A percentile compares a stretch with the other conserved stretches of the same genome.
Conservation (phyloP, 768 basidiomycete genomes). For the Kwoniella heveanensis region DNA sequence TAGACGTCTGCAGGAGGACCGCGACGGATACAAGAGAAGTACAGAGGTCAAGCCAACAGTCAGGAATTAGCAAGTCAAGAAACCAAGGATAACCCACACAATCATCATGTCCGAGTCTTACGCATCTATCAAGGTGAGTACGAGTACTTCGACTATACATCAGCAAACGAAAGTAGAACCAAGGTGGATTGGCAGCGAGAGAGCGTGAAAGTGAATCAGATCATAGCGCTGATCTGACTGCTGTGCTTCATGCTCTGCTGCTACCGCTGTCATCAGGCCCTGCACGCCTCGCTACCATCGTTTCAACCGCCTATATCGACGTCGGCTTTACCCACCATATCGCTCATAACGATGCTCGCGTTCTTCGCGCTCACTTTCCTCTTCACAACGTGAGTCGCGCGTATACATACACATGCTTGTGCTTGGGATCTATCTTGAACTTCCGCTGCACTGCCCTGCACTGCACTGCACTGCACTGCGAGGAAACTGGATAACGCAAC, state of each 20-base stretch:
- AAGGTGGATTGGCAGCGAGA: too few relatives aligned
- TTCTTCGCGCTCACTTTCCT: conserved; percentile 89
- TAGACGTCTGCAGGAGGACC: too few relatives aligned
- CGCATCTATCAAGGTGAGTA: conserved; percentile 34
- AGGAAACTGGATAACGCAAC: too few relatives aligned
- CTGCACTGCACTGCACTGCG: too few relatives aligned
- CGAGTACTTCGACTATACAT: not conserved
- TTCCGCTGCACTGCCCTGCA: too few relatives aligned
- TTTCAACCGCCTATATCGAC: conserved; percentile 74
- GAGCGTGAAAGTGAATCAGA: too few relatives aligned
- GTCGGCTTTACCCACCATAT: conserved; percentile 69
- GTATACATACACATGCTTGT: not conserved
- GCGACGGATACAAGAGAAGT: too few relatives aligned
- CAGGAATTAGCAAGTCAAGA: not conserved
- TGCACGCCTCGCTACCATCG: conserved; percentile 68
- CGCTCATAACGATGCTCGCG: conserved; percentile 69
- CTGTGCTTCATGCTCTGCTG: too few relatives aligned
- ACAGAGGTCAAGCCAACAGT: too few relatives aligned
- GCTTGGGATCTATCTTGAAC: too few relatives aligned
- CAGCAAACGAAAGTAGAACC: not conserved
- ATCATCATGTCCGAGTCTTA: conserved; percentile 28
- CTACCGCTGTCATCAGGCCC: conserved; percentile 60
- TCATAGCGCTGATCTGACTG: too few relatives aligned
- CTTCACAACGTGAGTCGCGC: conserved; percentile 66
- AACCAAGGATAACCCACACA: not conserved